Percentiles rank a stretch among this genome's conserved stretches.
Evolutionary conservation across 331 rosid genomes (phyloP).

Genomic region (Spiraea crenata): DNA sequence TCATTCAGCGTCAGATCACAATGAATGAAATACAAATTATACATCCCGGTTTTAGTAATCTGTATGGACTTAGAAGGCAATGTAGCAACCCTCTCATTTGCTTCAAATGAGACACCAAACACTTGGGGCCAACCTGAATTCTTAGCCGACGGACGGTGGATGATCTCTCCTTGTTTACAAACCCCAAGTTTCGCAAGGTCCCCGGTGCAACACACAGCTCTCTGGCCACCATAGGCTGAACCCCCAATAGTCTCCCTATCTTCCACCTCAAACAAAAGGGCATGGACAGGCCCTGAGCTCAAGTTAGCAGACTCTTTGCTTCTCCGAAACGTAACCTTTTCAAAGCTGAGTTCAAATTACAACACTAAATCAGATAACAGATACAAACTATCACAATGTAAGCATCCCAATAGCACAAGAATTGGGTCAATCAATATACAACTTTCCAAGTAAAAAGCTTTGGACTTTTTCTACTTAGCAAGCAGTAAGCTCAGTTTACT

Average conservation of each 20-base stretch:
- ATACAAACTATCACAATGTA: neutral
- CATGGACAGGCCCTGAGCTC: conserved; percentile 71
- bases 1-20: conserved; percentile 74
- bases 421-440: neutral
- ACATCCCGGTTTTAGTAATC: conserved; percentile 86
- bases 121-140: conserved; percentile 87
- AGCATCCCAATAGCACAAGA: neutral
- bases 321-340: conserved; percentile 68
- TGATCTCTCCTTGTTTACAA: conserved; percentile 81
- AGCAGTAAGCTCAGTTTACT: neutral
- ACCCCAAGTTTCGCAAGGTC: conserved; percentile 93
- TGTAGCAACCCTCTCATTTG: conserved; percentile 47
- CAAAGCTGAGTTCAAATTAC: conserved; percentile 64
- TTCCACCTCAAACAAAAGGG: conserved; percentile 92
- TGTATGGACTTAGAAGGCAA: conserved; percentile 58
- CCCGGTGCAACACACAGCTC: conserved; percentile 92
- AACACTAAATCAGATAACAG: conserved; percentile 22
- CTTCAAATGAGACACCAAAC: conserved; percentile 54
- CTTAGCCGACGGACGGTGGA: conserved; percentile 60
- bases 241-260: conserved; percentile 94
- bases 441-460: neutral
- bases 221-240: conserved; percentile 97
- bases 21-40: conserved; percentile 92
- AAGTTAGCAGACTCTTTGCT: conserved; percentile 60
- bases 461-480: neutral